Base-by-base conservation (phyloP, 345 rosid species). In the Citrus unshiu region DNA sequence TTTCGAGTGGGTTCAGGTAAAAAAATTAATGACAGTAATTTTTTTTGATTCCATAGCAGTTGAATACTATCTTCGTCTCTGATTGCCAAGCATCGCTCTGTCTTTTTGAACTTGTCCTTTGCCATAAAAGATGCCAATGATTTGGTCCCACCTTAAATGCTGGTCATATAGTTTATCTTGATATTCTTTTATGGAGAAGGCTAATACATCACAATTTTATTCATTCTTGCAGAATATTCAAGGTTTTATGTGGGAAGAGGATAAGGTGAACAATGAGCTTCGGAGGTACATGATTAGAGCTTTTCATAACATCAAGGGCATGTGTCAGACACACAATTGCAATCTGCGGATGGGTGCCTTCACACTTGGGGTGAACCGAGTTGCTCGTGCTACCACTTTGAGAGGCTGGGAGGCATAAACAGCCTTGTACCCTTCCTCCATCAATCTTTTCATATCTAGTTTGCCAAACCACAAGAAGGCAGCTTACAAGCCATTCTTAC, bases 221-320 rank as follows among this genome's bases (percentile, higher is more conserved):
- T 29, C 27, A 16, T 39, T 51, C 74, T 80, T 78, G 88, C 95
- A 94, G 98, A 97, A 94, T 85, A 97, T 97, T 68, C 98, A 97
- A 90, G 99, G 99, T 62, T 94, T 96, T 83, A 94, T 94, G 99
- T 96, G 99, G 99, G 97, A 94, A 49, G 99, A 93, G 82, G 96
- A 92, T 16, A 90, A 93, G 83, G 97, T 94, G 85, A 94, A 94
- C 81, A 40, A 68, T 63, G 94, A 54, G 81, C 90, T 97, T 37
- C 82, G 78, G 79, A 92, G 85, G 86, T 97, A 97, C 86, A 97
- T 97, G 99, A 97, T 91, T 76, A 84, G 81, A 77, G 96, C 95
- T 40, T 93, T 94, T n/a, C 90, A 85, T 58, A 86, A 93, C 89
- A 92, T 97, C 87, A 94, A 94, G 91, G 60, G 70, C 78, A 97